These are phyloP conservation scores for Mortierella antarctica DNA, from an alignment of 192 early-diverging fungal species.

Conservation along the genomic window DNA sequence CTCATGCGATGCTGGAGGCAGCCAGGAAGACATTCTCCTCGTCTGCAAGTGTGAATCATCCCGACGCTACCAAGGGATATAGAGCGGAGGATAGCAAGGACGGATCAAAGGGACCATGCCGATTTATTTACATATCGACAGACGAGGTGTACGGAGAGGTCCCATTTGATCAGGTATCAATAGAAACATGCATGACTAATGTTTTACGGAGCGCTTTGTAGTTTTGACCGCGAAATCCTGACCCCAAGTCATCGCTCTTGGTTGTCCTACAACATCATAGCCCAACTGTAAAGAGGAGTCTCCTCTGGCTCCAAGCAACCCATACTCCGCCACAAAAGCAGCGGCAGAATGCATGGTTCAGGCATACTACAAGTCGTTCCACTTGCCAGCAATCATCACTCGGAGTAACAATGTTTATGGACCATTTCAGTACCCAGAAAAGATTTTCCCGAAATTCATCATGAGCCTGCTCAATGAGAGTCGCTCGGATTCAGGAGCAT, in stretches of 20 bases:
- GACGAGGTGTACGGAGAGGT: conserved; percentile 90
- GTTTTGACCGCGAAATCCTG: too few species aligned
- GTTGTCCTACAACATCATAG: conserved; percentile 41
- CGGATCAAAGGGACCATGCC: neutral
- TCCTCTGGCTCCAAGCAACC: conserved; percentile 77
- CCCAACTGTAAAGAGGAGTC: conserved; percentile 71
- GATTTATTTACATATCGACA: conserved; percentile 83
- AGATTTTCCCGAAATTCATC: conserved; percentile 87
- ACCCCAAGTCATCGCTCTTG: too few species aligned
- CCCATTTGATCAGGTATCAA: conserved; percentile 54
- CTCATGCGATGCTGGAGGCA: conserved; percentile 83
- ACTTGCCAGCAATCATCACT: conserved; percentile 81
- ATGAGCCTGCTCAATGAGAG: conserved; percentile 61
- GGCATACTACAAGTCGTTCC: conserved; percentile 82
- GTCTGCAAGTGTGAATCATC: neutral
- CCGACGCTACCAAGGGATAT: neutral
- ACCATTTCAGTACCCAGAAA: conserved; percentile 86
- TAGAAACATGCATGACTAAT: too few species aligned
- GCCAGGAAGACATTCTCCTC: conserved; percentile 51
- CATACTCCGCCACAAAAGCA: conserved; percentile 88
- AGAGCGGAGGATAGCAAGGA: neutral
- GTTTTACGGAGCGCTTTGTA: neutral
- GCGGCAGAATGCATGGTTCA: conserved; percentile 83
- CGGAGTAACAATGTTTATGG: conserved; percentile 87
- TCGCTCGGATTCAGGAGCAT: neutral